Percentiles rank a stretch among this genome's conserved stretches.
These are phyloP conservation scores for Xylaria sp. DNA, from an alignment of 2,329 filamentous ascomycete species.

Conservation along the genomic window DNA sequence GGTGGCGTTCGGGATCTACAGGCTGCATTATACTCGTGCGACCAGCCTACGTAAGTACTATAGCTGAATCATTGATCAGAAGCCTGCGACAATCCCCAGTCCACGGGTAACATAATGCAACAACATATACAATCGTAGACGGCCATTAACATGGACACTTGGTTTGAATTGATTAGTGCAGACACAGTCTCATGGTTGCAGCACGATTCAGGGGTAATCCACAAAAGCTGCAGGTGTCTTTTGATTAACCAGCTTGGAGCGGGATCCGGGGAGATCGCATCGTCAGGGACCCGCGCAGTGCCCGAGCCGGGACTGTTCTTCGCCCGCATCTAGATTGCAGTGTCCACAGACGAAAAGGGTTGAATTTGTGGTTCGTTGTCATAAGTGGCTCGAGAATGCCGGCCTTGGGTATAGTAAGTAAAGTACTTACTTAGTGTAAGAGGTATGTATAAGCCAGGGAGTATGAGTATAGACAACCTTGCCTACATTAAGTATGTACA, in stretches of 20 bases:
- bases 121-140: too few species aligned
- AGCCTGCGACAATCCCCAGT: background rate
- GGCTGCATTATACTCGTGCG: background rate
- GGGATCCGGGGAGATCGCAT: constrained; percentile 17
- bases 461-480: background rate
- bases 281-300: background rate
- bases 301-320: background rate
- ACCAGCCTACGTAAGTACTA: background rate
- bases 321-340: constrained; percentile 4
- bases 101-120: too few species aligned
- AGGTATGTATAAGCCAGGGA: too few species aligned
- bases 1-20: constrained; percentile 8
- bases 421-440: too few species aligned
- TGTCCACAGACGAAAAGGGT: background rate
- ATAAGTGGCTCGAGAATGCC: background rate
- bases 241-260: background rate
- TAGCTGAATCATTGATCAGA: background rate
- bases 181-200: background rate
- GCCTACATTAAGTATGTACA: background rate
- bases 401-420: too few species aligned
- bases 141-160: too few species aligned
- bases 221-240: background rate
- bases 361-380: background rate
- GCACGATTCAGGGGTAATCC: constrained; percentile 12
- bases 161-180: too few species aligned